Conservation (phyloP, 169 alveolate species). For the Neospora caninum region DNA sequence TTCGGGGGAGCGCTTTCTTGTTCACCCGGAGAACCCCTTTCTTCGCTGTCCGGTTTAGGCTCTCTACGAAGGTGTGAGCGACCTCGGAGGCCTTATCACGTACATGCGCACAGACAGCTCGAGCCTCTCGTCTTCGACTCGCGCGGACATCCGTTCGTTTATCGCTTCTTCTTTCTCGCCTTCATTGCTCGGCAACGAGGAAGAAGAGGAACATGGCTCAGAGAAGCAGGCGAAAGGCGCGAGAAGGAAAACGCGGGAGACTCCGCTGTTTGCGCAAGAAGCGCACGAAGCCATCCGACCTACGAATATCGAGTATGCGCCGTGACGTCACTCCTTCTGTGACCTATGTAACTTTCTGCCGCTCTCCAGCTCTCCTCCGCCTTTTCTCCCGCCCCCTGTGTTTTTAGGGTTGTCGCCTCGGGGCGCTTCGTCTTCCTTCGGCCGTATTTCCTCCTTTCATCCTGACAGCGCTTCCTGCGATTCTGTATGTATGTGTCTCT, state of each 20-base stretch:
- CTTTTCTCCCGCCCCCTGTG: too few species aligned
- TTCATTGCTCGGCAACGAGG: background rate
- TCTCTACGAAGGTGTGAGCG: background rate
- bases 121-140: background rate
- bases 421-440: background rate
- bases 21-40: background rate
- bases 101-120: constrained; percentile 15
- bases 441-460: background rate
- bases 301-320: background rate
- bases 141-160: background rate
- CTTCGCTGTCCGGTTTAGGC: background rate
- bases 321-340: background rate
- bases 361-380: background rate
- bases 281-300: background rate
- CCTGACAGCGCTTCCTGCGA: background rate
- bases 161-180: background rate
- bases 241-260: background rate
- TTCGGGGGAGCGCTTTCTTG: background rate
- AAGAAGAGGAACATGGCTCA: background rate
- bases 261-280: background rate
- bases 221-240: background rate
- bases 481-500: too few species aligned
- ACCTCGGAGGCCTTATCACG: background rate
- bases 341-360: background rate
- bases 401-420: too few species aligned